A percentile compares a stretch with the other conserved stretches of the same genome.
Evolutionary conservation across 2,329 filamentous ascomycete species (phyloP).

Genomic region (Chrysosporium keratinophilum): DNA sequence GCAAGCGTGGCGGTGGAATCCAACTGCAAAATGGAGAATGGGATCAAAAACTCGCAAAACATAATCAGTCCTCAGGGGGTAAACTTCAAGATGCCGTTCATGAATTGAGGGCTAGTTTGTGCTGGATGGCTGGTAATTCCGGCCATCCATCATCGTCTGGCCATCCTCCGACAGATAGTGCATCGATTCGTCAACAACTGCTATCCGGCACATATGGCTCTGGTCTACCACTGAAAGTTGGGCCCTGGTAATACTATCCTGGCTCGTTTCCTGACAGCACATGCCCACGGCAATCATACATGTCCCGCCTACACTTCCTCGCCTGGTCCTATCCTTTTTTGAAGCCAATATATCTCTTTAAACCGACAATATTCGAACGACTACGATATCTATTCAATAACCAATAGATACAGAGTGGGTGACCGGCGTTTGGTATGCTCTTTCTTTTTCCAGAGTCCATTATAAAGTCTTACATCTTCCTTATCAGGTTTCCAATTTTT

Average conservation of each 20-base stretch:
- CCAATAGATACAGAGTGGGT: slow-evolving; percentile 22
- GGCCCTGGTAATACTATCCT: slow-evolving; percentile 40
- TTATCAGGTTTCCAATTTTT: background rate
- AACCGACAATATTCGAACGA: slow-evolving; percentile 28
- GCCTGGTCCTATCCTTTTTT: background rate
- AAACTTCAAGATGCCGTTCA: slow-evolving; percentile 70
- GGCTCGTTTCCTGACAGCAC: background rate
- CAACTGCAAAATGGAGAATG: slow-evolving; percentile 80
- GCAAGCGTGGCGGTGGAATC: slow-evolving; percentile 84
- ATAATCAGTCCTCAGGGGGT: slow-evolving; percentile 77
- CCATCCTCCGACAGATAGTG: slow-evolving; percentile 27
- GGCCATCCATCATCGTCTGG: slow-evolving; percentile 21
- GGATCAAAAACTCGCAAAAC: slow-evolving; percentile 77
- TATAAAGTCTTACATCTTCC: background rate
- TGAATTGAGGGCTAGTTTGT: slow-evolving; percentile 62
- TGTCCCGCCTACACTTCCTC: slow-evolving; percentile 12
- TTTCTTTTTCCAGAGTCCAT: background rate
- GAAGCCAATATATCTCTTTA: slow-evolving; percentile 7
- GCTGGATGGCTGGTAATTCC: slow-evolving; percentile 57
- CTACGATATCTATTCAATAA: slow-evolving; percentile 37
- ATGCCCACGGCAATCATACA: slow-evolving; percentile 11
- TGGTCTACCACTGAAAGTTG: slow-evolving; percentile 45
- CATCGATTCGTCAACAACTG: slow-evolving; percentile 47
- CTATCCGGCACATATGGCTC: slow-evolving; percentile 48
- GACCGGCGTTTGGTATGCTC: slow-evolving; percentile 2